Evolutionary conservation across 2,329 filamentous ascomycete genomes (phyloP).

Genomic region (Periconia sp.): DNA sequence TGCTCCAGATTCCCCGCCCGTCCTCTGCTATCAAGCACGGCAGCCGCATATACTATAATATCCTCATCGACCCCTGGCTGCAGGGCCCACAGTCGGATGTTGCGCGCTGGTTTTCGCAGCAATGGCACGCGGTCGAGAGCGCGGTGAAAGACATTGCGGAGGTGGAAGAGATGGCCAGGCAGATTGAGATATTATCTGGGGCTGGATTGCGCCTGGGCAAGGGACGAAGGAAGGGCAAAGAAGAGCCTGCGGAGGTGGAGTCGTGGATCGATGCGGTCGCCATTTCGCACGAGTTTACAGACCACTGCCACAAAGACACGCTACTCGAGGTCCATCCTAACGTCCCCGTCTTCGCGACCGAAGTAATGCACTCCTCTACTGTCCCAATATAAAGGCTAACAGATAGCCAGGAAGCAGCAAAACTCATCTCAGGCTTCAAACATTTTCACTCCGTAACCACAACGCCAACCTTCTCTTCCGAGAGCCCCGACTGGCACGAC

Average conservation of each 20-base stretch:
- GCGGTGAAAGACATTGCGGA: conserved; percentile 58
- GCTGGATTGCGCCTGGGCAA: conserved; percentile 26
- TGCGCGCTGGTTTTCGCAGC: conserved; percentile 65
- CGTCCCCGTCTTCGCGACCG: conserved; percentile 62
- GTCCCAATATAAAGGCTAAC: background rate
- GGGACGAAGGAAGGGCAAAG: conserved; percentile 12
- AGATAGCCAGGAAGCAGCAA: conserved; percentile 52
- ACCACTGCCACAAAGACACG: conserved; percentile 67
- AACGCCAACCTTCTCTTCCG: conserved; percentile 49
- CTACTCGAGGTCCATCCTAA: conserved; percentile 56
- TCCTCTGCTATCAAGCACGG: conserved; percentile 43
- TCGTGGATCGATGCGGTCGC: conserved; percentile 60
- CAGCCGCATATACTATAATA: conserved; percentile 60
- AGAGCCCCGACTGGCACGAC: conserved; percentile 48
- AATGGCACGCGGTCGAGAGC: conserved; percentile 62
- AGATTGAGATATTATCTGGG: conserved; percentile 51
- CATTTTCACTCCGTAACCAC: conserved; percentile 61
- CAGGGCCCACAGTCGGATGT: conserved; percentile 64
- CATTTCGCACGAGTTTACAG: conserved; percentile 68
- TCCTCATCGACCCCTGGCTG: conserved; percentile 69
- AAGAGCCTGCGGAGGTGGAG: conserved; percentile 18
- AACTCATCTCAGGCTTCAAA: conserved; percentile 58
- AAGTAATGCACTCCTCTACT: conserved; percentile 23
- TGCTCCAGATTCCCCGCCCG: conserved; percentile 65
- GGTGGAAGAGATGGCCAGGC: conserved; percentile 54